Evolutionary conservation across 1,284 basidiomycete species (phyloP).

Genomic region (Gomphus bonarii): DNA sequence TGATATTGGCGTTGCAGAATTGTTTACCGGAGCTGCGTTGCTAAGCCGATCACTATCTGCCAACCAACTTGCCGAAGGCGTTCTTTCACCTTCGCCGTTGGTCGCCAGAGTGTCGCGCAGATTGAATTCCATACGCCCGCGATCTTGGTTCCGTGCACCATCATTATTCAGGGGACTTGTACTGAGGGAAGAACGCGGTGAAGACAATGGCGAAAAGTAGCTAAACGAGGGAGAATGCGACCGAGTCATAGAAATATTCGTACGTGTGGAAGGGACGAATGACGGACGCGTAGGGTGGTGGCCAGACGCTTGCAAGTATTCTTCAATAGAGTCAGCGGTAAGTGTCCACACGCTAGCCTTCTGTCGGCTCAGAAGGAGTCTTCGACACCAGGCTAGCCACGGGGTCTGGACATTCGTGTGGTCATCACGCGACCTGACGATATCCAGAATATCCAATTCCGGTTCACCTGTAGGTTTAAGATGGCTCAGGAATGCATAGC

Average conservation of each 20-base stretch:
- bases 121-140: background rate
- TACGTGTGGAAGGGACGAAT: background rate
- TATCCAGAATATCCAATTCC: constrained; percentile 35
- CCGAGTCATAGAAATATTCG: background rate
- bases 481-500: constrained; percentile 44
- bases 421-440: constrained; percentile 47
- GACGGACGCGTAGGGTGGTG: background rate
- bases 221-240: constrained; percentile 2
- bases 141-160: background rate
- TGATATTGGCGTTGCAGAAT: background rate
- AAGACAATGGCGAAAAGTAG: constrained; percentile 1
- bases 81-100: background rate
- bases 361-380: constrained; percentile 37
- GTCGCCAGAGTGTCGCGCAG: background rate
- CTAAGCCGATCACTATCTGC: background rate
- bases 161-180: background rate
- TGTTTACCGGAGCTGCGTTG: background rate
- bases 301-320: background rate
- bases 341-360: constrained; percentile 30
- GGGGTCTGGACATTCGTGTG: constrained; percentile 35
- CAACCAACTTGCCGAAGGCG: background rate
- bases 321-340: constrained; percentile 3
- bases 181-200: constrained; percentile 3
- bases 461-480: constrained; percentile 23
- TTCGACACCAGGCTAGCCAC: constrained; percentile 55